These are phyloP conservation scores for Cucurbita ficifolia DNA, from an alignment of 306 rosid species.

Conservation along the genomic window DNA sequence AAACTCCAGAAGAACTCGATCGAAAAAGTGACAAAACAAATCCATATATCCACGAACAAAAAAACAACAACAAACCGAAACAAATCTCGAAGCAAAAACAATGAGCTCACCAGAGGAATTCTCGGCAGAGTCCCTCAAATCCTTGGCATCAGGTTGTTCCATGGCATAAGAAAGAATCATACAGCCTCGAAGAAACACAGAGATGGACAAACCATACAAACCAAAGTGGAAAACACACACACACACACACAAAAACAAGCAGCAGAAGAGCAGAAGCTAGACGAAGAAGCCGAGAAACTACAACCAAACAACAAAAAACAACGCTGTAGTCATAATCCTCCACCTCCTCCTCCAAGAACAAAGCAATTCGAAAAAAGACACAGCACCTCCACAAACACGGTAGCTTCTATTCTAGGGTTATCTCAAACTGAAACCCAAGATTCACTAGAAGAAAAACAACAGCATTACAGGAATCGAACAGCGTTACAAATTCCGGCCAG, in stretches of 20 bases:
- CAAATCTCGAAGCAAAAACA: neutral
- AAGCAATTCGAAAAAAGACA: neutral
- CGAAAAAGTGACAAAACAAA: neutral
- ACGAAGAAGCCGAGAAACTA: neutral
- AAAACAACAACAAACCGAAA: neutral
- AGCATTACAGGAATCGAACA: neutral
- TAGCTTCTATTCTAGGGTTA: conserved; percentile 1
- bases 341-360: neutral
- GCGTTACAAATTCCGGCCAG: neutral
- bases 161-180: neutral
- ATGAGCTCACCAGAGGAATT: conserved; percentile 13
- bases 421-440: neutral
- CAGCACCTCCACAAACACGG: neutral
- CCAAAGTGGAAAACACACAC: neutral
- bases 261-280: neutral
- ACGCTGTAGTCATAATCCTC: neutral
- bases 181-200: neutral
- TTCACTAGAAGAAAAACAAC: neutral
- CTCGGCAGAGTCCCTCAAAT: conserved; percentile 1
- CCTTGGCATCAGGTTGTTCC: conserved; percentile 10
- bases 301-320: conserved; percentile 6
- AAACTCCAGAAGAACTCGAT: neutral
- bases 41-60: neutral
- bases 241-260: neutral
- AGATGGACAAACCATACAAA: neutral